Conservation (phyloP, 176 grass and related monocot species). For the Raddia distichophylla region DNA sequence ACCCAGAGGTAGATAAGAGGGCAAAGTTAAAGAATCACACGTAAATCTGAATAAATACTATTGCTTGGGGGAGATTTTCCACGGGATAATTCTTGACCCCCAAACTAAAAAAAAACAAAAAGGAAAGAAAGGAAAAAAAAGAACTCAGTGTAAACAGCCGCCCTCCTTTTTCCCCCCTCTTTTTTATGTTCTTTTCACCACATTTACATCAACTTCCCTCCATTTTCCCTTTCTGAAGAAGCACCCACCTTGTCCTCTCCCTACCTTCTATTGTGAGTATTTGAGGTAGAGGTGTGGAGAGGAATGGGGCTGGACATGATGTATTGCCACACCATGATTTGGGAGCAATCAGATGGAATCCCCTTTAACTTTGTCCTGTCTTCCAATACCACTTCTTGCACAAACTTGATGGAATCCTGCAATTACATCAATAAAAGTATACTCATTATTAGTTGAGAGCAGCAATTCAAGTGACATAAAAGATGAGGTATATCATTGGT, state of each 20-base stretch:
- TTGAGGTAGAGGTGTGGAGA: constrained; percentile 24
- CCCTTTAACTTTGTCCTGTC: constrained; percentile 80
- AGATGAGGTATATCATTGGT: background rate
- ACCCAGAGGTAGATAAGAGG: background rate
- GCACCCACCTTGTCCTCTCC: background rate
- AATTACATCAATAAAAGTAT: constrained; percentile 20
- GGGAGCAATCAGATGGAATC: constrained; percentile 78
- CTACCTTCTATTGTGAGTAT: constrained; percentile 63
- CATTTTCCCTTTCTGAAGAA: background rate
- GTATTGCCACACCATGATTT: constrained; percentile 93
- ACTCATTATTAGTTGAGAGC: constrained; percentile 1
- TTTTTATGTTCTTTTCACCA: constrained; percentile 41
- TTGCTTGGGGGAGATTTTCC: constrained; percentile 35
- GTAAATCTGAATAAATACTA: constrained; percentile 69
- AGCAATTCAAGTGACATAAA: background rate
- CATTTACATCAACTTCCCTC: constrained; percentile 71
- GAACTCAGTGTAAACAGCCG: constrained; percentile 46
- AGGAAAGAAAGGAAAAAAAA: constrained; percentile 34
- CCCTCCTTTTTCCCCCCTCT: constrained; percentile 17
- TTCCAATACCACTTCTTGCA: constrained; percentile 86
- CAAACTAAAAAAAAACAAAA: constrained; percentile 40
- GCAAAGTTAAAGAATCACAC: constrained; percentile 55
- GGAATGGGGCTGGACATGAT: constrained; percentile 38
- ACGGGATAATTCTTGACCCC: constrained; percentile 39
- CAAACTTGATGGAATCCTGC: constrained; percentile 93